Evolutionary conservation across 106 monocot species (phyloP), one percentile per base, ranked within the genome.

Genomic region (Dendrobium huoshanense): DNA sequence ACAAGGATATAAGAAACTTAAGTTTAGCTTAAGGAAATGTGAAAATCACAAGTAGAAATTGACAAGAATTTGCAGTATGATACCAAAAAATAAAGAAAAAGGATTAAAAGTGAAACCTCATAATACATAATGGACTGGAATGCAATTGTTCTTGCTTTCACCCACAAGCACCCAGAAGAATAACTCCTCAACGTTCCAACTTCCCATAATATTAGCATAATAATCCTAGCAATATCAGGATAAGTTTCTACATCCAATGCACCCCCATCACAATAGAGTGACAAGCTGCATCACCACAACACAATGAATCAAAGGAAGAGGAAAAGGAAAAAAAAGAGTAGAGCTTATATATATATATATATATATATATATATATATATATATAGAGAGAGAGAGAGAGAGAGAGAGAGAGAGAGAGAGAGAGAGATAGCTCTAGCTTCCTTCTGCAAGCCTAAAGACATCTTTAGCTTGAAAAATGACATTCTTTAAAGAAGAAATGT

Each of bases 161-260:
- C 67, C 92, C 94, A 98, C 19, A 80, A 78, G 65, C 75, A 51
- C 55, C 80, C 78, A 80, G 68, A 68, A 77, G 29, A 77, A 37
- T 15, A 55, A 16, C 77, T 81, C 83, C 29, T 85, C 44, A 64
- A 82, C 75, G 91, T 88, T 72, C 83, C 92, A 68, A 98, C 72
- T 58, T 84, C 59, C 98, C 98, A 98, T 72, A 95, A 79, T 73
- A 87, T 89, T 64, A 87, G 79, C 17, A 95, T 47, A 22, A 93
- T 56, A 73, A n/a, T 84, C 45, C 61, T 86, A 29, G 92, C 88
- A 55, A 47, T 82, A 78, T 91, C 92, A 79, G 83, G 61, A 87
- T 91, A 92, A 77, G 86, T 87, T 59, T 90, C 89, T n/a, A 86
- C 89, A 84, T 98, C 98, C 87, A 91, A 55, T 42, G 92, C 88